Evolutionary conservation across 352 stramenopile genomes (phyloP), one percentile per base, ranked within the genome.

Genomic region (Phytophthora multivora): DNA sequence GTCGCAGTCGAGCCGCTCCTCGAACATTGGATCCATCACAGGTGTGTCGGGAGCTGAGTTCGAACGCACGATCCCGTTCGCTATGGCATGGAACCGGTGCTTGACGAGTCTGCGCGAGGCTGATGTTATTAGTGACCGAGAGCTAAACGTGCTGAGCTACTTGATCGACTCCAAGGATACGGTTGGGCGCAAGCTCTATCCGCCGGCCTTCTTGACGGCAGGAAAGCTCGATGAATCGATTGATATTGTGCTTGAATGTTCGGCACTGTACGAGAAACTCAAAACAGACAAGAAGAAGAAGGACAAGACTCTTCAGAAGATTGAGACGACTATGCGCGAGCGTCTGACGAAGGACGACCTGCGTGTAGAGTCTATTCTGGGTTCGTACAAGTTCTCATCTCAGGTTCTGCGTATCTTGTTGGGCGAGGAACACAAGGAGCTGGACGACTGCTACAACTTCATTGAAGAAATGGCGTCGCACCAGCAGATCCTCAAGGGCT

Each of bases 201-300:
- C 83, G 2, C 83, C 86, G 26, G 86, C 83, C 0, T 95, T 95
- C 48, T 66, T 95, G 48, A 93, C 86, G 12, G 86, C 86, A 35
- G 86, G 86, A 1, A 95, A 93, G 49, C 48, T 95, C 16, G 84
- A 95, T 31, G 83, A 95, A 49, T 91, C 86, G 23, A 82, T 95
- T 40, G 86, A 95, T 51, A 95, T 93, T 54, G 82, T 91, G n/a
- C 74, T 84, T 0, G 86, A 95, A 43, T 95, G 86, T 42, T 77
- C 78, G 3, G 80, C 84, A 4, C 19, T 93, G 33, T 92, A 93
- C 50, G 83, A 95, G 52, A 90, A 91, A 50, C 68, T 95, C 4
- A 86, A 86, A 51, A 82, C 79, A 0, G 86, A 93, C 62, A 93
- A 95, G 51, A 95, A 95, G 59, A 93, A 93, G 69, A 91, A 95